Evolutionary conservation across 495 filamentous ascomycete species (phyloP), one percentile per base, ranked within the genome.

Genomic region (Annulohypoxylon moriforme): DNA sequence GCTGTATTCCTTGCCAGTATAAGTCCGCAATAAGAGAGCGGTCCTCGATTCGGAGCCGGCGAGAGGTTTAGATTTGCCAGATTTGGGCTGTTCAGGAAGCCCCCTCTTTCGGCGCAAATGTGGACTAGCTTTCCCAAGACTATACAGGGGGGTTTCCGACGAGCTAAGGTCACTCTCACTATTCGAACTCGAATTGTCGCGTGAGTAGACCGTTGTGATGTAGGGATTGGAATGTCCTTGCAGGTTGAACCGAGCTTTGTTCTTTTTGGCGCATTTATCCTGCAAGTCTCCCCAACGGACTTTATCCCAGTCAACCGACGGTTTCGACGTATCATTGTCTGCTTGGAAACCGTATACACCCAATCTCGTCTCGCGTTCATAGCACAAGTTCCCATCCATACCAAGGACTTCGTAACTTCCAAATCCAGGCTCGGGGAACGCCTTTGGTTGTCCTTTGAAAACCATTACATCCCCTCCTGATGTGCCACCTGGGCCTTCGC

Each of bases 291-390:
- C 88, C 94, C 94, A 97, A 58, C 88, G 82, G 22, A 94, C 86
- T 0, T 79, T 79, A 27, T 88, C 81, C 92, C 92, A 96, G 14
- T 89, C 78, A n/a, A 90, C 73, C 10, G 71, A 72, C 38, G 80
- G 66, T 49, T 75, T 71, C 6, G 79, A 75, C 55, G 81, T 79
- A 20, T 79, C 77, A 24, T 69, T 55, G 6, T 77, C 75, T 11
- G 81, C 72, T 13, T 87, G 87, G 60, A 90, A 84, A 0, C 94
- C 94, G 75, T 98, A 99, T 13, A 89, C 88, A 0, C 93, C 93
- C 14, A 97, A 80, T 46, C 94, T 86, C 20, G 94, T 94, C 77
- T 92, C 93, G 7, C 96, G 86, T 74, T 98, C 96, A 78, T 96
- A 99, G 81, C 96, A 99, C 47, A 98, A 81, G 75, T 96, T 89